A percentile compares a stretch with the other conserved stretches of the same genome.
phyloP scores from a whole-genome alignment of 345 rosid genomes.

The Orychophragmus violaceus region DNA sequence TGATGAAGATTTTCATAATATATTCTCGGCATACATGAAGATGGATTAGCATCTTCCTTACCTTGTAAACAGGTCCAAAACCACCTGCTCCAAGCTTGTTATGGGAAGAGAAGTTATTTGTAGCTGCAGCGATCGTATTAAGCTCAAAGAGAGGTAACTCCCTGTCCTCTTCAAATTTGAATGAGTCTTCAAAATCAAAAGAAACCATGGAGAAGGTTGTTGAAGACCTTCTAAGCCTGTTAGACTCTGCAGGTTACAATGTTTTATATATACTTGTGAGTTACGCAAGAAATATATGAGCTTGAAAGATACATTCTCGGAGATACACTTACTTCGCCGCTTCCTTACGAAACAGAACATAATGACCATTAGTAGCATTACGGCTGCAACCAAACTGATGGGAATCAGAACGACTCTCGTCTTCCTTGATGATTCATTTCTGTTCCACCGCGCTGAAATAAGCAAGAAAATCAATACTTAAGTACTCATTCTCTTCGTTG shows the following conservation, averaged over 20 bases:
- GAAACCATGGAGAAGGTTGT: constrained; percentile 5
- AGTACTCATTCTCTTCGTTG: no score
- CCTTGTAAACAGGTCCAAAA: constrained; percentile 72
- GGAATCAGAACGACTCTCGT: constrained; percentile 26
- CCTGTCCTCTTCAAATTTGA: constrained; percentile 24
- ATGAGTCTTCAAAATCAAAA: constrained; percentile 26
- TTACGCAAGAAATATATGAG: not conserved
- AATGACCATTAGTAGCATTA: constrained; percentile 12
- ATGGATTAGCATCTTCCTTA: constrained; percentile 5
- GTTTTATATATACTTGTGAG: not conserved
- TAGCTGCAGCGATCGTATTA: constrained; percentile 38
- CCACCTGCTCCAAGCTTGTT: constrained; percentile 72
- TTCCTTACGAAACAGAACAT: constrained; percentile 19
- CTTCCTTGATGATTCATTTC: constrained; percentile 17
- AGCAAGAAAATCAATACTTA: not conserved
- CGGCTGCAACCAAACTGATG: not conserved
- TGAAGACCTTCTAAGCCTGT: not conserved
- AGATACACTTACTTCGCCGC: constrained; percentile 24
- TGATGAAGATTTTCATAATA: not conserved
- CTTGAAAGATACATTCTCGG: not conserved
- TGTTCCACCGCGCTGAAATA: constrained; percentile 27
- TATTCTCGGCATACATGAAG: not conserved
- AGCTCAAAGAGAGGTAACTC: constrained; percentile 48
- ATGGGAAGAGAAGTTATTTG: constrained; percentile 42
- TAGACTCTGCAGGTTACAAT: constrained; percentile 18